Percentiles rank a stretch among this genome's conserved stretches.
Conservation (phyloP, 2,329 filamentous ascomycete species). For the Exserohilum rostratum region DNA sequence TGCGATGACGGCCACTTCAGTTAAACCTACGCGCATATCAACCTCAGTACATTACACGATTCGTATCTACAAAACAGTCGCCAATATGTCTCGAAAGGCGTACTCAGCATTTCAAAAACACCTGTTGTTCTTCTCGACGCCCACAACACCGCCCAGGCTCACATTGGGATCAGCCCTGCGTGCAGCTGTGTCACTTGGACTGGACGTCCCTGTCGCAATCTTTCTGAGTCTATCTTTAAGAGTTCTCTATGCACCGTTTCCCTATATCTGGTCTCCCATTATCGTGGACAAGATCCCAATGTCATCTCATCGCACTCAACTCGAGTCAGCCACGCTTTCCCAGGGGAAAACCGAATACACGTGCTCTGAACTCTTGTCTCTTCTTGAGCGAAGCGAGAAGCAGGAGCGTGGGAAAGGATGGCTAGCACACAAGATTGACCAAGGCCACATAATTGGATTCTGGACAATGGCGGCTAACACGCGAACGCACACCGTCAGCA, state of each 20-base stretch:
- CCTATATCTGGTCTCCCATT: conserved; percentile 22
- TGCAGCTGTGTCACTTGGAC: conserved; percentile 24
- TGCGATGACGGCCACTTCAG: neutral
- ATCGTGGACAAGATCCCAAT: conserved; percentile 24
- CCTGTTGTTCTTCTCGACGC: conserved; percentile 31
- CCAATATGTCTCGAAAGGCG: conserved; percentile 16
- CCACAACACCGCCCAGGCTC: conserved; percentile 24
- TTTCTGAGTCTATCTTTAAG: conserved; percentile 26
- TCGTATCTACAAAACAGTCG: neutral
- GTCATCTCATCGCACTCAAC: conserved; percentile 25
- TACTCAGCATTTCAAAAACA: conserved; percentile 31
- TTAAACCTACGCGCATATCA: neutral
- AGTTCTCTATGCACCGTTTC: conserved; percentile 26
- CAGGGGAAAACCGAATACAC: conserved; percentile 20
- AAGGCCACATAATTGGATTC: conserved; percentile 30
- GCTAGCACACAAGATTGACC: conserved; percentile 24
- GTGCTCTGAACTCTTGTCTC: conserved; percentile 23
- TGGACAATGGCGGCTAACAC: conserved; percentile 28
- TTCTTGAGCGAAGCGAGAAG: neutral
- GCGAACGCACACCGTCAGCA: conserved; percentile 24
- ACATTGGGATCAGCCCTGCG: conserved; percentile 26
- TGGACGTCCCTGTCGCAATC: conserved; percentile 28
- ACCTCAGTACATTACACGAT: neutral
- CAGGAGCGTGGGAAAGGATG: conserved; percentile 15
- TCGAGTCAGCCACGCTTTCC: conserved; percentile 13